phyloP scores from a whole-genome alignment of 2,329 filamentous ascomycete genomes.

The Cytospora schulzeri region DNA sequence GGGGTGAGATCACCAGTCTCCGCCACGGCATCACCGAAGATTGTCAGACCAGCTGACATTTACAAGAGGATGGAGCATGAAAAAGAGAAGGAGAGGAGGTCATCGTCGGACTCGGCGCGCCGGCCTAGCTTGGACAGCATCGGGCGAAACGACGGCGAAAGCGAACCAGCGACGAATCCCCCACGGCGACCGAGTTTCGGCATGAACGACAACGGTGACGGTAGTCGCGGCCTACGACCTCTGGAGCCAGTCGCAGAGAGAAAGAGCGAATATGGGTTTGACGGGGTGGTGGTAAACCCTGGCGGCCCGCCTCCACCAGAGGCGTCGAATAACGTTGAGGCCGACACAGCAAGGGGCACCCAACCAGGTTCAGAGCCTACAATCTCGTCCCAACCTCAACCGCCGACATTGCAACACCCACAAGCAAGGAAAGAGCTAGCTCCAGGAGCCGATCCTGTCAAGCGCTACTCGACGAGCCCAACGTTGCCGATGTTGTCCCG shows the following conservation, averaged over 20 bases:
- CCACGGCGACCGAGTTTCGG: slow-evolving; percentile 33
- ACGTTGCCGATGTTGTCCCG: slow-evolving; percentile 60
- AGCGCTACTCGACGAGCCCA: slow-evolving; percentile 54
- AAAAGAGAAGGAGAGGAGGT: slow-evolving; percentile 56
- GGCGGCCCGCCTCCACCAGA: slow-evolving; percentile 27
- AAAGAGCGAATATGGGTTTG: slow-evolving; percentile 61
- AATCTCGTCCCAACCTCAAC: slow-evolving; percentile 6
- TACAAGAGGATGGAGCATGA: slow-evolving; percentile 74
- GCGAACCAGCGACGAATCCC: slow-evolving; percentile 25
- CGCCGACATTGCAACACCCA: slow-evolving; percentile 18
- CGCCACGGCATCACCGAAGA: slow-evolving; percentile 56
- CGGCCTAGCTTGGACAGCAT: slow-evolving; percentile 59
- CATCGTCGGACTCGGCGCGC: slow-evolving; percentile 52
- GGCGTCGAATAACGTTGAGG: slow-evolving; percentile 18
- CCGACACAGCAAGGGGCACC: neutral
- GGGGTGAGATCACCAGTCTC: slow-evolving; percentile 40
- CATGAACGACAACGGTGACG: slow-evolving; percentile 41
- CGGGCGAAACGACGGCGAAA: slow-evolving; percentile 35
- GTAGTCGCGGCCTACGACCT: slow-evolving; percentile 41
- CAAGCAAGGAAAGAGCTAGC: slow-evolving; percentile 21
- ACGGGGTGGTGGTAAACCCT: slow-evolving; percentile 39
- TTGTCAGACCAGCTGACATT: slow-evolving; percentile 75
- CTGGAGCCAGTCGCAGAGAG: slow-evolving; percentile 59
- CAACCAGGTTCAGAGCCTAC: slow-evolving; percentile 5
- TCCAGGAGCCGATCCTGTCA: slow-evolving; percentile 27